phyloP scores from a whole-genome alignment of 345 rosid species.

The Aquilaria yunnanensis region DNA sequence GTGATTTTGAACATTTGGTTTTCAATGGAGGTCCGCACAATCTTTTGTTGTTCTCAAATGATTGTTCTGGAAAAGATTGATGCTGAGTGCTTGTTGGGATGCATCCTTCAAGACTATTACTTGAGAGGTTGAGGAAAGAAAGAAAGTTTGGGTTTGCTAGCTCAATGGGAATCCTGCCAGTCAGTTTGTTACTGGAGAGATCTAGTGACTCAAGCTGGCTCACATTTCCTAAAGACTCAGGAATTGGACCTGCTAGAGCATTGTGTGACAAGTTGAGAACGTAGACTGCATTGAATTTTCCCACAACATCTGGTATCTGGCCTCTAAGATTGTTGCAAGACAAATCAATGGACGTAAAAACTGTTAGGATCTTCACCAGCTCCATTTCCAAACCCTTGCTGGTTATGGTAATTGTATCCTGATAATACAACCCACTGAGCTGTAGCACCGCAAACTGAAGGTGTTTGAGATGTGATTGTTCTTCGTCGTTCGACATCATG shows the following conservation, averaged over 20 bases:
- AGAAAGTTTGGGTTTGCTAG: slow-evolving; percentile 26
- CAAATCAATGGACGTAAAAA: slow-evolving; percentile 36
- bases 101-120: slow-evolving; percentile 18
- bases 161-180: slow-evolving; percentile 20
- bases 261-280: slow-evolving; percentile 31
- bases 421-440: slow-evolving; percentile 16
- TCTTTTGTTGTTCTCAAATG: slow-evolving; percentile 20
- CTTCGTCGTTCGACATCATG: slow-evolving; percentile 23
- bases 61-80: slow-evolving; percentile 12
- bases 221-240: slow-evolving; percentile 22
- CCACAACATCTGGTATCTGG: slow-evolving; percentile 19
- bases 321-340: slow-evolving; percentile 25
- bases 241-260: slow-evolving; percentile 18
- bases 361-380: slow-evolving; percentile 32
- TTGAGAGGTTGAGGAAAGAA: slow-evolving; percentile 28
- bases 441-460: slow-evolving; percentile 14
- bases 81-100: slow-evolving; percentile 25
- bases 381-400: slow-evolving; percentile 35
- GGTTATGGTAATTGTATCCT: slow-evolving; percentile 33
- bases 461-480: slow-evolving; percentile 3
- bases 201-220: slow-evolving; percentile 28
- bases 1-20: neutral
- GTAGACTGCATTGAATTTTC: slow-evolving; percentile 15
- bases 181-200: slow-evolving; percentile 21
- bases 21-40: slow-evolving; percentile 22